Conservation (phyloP, 805 yeast genomes). For the Candida arabinofermentans region DNA sequence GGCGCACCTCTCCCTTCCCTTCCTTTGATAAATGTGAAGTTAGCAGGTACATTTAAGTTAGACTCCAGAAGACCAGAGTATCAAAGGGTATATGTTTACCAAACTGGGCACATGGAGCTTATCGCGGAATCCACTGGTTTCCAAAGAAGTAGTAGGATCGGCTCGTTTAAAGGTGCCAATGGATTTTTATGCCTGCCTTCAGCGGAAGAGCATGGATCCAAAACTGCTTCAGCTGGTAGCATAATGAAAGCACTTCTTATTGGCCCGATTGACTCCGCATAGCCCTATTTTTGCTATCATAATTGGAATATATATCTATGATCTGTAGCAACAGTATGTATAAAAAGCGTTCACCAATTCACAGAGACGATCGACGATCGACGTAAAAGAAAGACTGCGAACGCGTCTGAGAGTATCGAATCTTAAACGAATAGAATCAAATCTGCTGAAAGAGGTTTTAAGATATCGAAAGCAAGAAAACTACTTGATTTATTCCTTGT, state of each 20-base stretch:
- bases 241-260: conserved; percentile 27
- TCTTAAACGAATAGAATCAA: no score
- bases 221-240: conserved; percentile 17
- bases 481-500: no score
- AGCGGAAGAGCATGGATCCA: conserved; percentile 10
- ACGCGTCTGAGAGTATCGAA: no score
- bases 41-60: conserved; percentile 31
- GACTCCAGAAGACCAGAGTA: conserved; percentile 49
- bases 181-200: conserved; percentile 43
- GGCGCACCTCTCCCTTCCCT: conserved; percentile 20
- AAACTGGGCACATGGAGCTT: conserved; percentile 23
- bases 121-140: conserved; percentile 43
- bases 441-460: no score
- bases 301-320: not conserved
- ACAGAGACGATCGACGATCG: no score
- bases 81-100: conserved; percentile 39
- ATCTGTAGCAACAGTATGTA: no score
- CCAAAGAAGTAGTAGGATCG: conserved; percentile 48
- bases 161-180: conserved; percentile 44
- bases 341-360: no score
- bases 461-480: no score
- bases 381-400: no score
- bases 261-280: conserved; percentile 15
- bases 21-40: conserved; percentile 33
- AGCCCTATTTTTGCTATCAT: conserved; percentile 1